Evolutionary conservation across 306 rosid genomes (phyloP), one percentile per base, ranked within the genome.

Genomic region (Myrica gale): DNA sequence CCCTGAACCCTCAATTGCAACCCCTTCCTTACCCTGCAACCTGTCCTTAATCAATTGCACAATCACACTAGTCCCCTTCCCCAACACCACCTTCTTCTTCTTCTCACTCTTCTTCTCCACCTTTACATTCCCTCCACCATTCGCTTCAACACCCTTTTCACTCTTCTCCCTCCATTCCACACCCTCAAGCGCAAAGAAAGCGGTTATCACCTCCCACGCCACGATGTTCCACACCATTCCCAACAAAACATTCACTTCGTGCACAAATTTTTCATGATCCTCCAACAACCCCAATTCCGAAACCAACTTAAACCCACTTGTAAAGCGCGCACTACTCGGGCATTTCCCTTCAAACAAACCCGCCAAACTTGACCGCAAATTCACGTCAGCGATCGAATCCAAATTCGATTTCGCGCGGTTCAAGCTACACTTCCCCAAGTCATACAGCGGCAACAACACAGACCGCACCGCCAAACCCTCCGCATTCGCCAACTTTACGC

Each of bases 41-140:
- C 87, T 90, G n/a, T 85, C 91, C 86, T 90, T 90, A 69, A 95
- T 80, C 84, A 90, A 79, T 32, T 88, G 87, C 54, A 90, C 70
- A 62, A 90, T 82, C 67, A 82, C 83, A 84, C 84, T 66, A 68
- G 93, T 90, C 50, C 97, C 99, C 78, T 87, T 89, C 69, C 96
- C 97, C 78, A 92, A 78, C 26, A 85, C 86, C 71, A 73, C 88
- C 85, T 92, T 95, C 89, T 89, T 95, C 84, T 90, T 90, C 96
- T 86, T 88, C 77, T 85, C 89, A 44, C 77, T 75, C 79, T 88
- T 91, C 86, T 84, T 88, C 11, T 79, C 90, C 7, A 21, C 88
- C 71, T 80, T 90, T 26, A 70, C 78, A 70, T 65, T 55, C 72
- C 74, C 91, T 62, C 77, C 93, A 26, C 77, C 81, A 74, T 76